Evolutionary conservation across 73 alveolate species (phyloP).

Genomic region (Durusdinium trenchii): DNA sequence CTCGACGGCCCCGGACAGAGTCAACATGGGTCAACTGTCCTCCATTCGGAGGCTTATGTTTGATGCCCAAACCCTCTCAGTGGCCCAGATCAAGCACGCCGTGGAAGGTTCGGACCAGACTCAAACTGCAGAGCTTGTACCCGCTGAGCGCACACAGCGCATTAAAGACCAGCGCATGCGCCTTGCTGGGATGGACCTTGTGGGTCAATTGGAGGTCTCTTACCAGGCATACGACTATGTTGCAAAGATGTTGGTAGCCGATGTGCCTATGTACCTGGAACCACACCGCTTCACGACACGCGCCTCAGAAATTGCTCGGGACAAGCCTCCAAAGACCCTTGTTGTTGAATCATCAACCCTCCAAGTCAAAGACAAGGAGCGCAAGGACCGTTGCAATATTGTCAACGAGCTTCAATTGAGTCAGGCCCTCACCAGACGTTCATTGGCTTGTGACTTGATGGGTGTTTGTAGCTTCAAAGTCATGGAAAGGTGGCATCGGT

Average conservation of each 20-base stretch:
- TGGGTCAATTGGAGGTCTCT: background rate
- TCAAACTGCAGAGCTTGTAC: background rate
- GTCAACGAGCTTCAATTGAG: background rate
- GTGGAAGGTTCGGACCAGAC: background rate
- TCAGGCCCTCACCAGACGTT: background rate
- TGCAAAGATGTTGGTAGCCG: background rate
- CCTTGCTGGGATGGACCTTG: background rate
- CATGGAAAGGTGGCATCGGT: slow-evolving; percentile 1
- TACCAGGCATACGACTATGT: background rate
- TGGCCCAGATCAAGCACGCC: background rate
- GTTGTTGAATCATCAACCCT: background rate
- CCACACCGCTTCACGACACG: background rate
- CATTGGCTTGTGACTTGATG: background rate
- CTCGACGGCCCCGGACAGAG: background rate
- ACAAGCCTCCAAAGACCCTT: background rate
- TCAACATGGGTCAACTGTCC: background rate
- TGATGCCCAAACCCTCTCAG: background rate
- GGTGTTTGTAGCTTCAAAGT: background rate
- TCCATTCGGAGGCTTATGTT: background rate
- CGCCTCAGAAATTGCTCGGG: background rate
- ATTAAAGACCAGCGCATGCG: background rate
- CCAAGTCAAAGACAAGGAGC: background rate
- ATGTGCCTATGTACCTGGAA: background rate
- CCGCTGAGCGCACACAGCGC: background rate
- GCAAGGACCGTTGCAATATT: background rate